phyloP scores from a whole-genome alignment of 768 basidiomycete species.

The Strobilomyces dryophilus region DNA sequence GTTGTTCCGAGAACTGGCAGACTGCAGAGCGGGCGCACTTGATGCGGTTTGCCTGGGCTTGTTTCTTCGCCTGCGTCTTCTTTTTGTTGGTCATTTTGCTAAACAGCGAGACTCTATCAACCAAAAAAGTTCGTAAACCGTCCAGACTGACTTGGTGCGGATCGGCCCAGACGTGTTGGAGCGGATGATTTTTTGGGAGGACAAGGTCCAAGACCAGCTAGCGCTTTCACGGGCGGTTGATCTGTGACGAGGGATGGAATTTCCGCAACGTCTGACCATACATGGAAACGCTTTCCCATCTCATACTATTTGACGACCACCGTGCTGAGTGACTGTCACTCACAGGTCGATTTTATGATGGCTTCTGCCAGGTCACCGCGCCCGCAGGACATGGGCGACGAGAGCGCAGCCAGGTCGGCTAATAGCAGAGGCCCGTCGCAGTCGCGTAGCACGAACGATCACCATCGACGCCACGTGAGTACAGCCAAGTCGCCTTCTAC shows the following conservation, averaged over 20 bases:
- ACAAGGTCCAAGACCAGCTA: background rate
- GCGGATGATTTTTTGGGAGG: background rate
- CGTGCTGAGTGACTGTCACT: background rate
- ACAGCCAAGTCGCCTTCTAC: slow-evolving; percentile 25
- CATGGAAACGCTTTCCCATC: slow-evolving; percentile 12
- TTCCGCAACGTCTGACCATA: background rate
- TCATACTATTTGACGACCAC: slow-evolving; percentile 1
- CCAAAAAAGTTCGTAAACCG: slow-evolving; percentile 3
- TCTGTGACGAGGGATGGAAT: too few species aligned
- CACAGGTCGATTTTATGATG: slow-evolving; percentile 4
- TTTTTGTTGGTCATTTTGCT: slow-evolving; percentile 31
- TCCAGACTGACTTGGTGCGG: slow-evolving; percentile 4
- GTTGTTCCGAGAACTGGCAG: background rate
- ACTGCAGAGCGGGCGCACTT: slow-evolving; percentile 14
- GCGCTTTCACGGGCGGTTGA: background rate
- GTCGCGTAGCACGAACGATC: slow-evolving; percentile 10
- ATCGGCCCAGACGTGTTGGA: background rate
- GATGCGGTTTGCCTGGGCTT: slow-evolving; percentile 22
- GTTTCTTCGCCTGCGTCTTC: slow-evolving; percentile 27
- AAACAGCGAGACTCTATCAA: background rate
- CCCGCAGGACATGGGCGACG: slow-evolving; percentile 9
- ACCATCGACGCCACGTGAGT: slow-evolving; percentile 13
- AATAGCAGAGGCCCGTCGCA: slow-evolving; percentile 5
- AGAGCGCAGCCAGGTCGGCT: slow-evolving; percentile 3
- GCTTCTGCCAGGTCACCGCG: slow-evolving; percentile 6